Evolutionary conservation across 257 asterid genomes (phyloP).

Genomic region (Avicennia marina): DNA sequence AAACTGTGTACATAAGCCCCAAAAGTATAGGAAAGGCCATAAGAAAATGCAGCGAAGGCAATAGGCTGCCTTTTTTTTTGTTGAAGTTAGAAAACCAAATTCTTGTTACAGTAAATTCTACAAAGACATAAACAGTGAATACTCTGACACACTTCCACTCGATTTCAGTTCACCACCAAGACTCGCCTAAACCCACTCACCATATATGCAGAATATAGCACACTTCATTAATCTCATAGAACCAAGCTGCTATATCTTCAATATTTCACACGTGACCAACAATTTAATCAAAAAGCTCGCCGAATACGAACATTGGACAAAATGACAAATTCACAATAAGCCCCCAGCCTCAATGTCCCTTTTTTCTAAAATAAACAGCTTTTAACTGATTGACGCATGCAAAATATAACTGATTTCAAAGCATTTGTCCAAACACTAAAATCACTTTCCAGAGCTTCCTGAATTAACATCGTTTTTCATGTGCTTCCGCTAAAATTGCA

Average conservation of each 20-base stretch:
- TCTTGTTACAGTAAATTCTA: background rate
- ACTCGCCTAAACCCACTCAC: background rate
- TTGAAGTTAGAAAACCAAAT: constrained; percentile 1
- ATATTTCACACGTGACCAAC: background rate
- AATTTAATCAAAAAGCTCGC: background rate
- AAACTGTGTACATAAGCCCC: constrained; percentile 22
- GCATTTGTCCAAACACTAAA: background rate
- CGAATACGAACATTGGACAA: background rate
- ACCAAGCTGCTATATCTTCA: background rate
- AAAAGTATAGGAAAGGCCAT: background rate
- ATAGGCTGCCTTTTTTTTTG: too few relatives aligned
- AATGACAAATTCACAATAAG: background rate
- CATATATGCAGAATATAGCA: background rate
- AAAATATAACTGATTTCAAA: background rate
- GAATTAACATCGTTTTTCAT: background rate
- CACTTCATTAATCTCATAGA: background rate
- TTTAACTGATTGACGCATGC: background rate
- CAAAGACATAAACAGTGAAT: background rate
- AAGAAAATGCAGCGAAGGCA: background rate
- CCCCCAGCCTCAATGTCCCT: background rate
- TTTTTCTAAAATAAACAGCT: background rate
- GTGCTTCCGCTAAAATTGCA: background rate
- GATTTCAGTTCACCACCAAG: background rate
- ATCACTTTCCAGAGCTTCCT: background rate
- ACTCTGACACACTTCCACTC: too few relatives aligned